Evolutionary conservation across 495 filamentous ascomycete species (phyloP), one percentile per base, ranked within the genome.

Genomic region (Cenococcum geophilum): DNA sequence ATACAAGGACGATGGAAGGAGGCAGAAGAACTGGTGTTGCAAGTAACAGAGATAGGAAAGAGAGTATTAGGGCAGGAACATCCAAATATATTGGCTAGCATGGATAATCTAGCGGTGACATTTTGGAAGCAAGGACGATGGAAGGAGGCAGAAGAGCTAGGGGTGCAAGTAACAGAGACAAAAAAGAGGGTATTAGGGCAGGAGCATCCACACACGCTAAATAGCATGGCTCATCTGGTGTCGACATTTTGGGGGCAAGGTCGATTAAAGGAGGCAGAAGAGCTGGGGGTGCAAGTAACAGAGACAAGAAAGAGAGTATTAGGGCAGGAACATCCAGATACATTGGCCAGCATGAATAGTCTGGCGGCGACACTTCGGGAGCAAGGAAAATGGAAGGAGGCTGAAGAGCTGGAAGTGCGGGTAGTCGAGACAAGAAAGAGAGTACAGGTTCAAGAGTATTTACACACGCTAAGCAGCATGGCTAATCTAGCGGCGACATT

Each of bases 341-440:
- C 10, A 21, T 9, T 47, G 10, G 10, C 42, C 4, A 47, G 42
- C 42, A 21, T 21, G 48, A 1, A 5, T 23, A 27, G 11, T 23
- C 12, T 51, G 23, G 48, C 48, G 48, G 1, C 12, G 5, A 22
- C 27, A 34, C 40, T 34, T n/a, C 32, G 60, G 9, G 12, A 51
- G 1, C 18, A 51, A 51, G 66, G 61, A 14, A 54, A 57, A 25
- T 59, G n/a, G 36, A 62, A 58, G 48, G 58, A 70, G 62, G 67
- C 67, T 3, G 67, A 70, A 36, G 22, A 55, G 53, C 53, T 55
- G 20, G 22, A 12, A 5, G 23, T 32, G 5, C 53, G 35, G 34
- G 53, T 36, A 20, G 6, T 36, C 3, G 32, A 55, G 53, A 36
- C 16, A 22, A 55, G 23, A 14, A 16, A 1, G 23, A 55, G 53